Conservation (phyloP, 106 monocot species). For the Alisma plantagoaquatica region DNA sequence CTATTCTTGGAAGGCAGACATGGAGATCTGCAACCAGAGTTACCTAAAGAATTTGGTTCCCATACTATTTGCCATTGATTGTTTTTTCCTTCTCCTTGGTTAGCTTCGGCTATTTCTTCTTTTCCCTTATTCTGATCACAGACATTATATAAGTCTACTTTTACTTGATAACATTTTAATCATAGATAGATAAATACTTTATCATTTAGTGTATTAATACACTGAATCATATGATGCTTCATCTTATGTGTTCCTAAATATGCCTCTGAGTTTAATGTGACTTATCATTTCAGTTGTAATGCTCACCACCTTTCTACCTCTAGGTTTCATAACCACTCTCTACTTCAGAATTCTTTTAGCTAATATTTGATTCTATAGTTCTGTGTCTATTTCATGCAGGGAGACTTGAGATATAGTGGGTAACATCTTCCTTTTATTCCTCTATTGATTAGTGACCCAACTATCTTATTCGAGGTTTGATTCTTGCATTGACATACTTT, state of each 20-base stretch:
- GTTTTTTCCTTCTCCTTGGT: too few species aligned
- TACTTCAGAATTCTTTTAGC: conserved; percentile 65
- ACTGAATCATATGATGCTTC: too few species aligned
- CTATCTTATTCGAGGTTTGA: conserved; percentile 82
- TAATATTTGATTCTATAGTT: conserved; percentile 56
- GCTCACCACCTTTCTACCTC: not conserved
- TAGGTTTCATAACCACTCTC: conserved; percentile 83
- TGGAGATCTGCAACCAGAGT: conserved; percentile 64
- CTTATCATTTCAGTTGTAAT: too few species aligned
- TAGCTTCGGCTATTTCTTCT: too few species aligned
- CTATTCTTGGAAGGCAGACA: conserved; percentile 62
- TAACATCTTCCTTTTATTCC: conserved; percentile 83
- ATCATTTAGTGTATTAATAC: too few species aligned
- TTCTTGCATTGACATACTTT: not conserved
- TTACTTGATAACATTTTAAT: too few species aligned
- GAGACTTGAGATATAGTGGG: conserved; percentile 99
- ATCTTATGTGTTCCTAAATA: too few species aligned
- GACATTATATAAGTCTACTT: too few species aligned
- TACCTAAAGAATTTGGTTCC: conserved; percentile 59
- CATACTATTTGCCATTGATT: conserved; percentile 86
- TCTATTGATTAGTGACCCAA: conserved; percentile 61
- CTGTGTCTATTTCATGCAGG: conserved; percentile 25
- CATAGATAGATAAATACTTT: too few species aligned
- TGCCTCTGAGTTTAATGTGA: too few species aligned
- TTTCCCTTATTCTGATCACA: too few species aligned